phyloP scores from a whole-genome alignment of 352 stramenopile genomes.

The Poterioochromonas sp. region DNA sequence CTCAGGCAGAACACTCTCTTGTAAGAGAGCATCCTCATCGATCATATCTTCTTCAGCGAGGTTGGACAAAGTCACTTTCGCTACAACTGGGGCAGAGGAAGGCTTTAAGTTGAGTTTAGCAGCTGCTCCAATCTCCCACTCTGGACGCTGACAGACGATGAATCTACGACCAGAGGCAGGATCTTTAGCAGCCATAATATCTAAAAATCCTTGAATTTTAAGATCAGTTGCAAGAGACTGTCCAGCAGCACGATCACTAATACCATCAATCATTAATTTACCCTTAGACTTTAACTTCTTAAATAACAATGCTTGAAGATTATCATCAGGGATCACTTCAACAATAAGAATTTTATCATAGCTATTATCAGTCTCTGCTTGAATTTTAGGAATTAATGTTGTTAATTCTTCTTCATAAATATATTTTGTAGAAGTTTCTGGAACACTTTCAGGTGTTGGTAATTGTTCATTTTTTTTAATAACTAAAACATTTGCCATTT shows the following conservation, averaged over 20 bases:
- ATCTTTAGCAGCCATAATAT: slow-evolving; percentile 30
- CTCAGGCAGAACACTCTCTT: background rate
- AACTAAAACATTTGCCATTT: too few relatives aligned
- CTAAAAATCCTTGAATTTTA: slow-evolving; percentile 21
- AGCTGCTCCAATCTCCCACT: background rate
- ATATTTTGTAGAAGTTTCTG: too few relatives aligned
- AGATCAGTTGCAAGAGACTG: background rate
- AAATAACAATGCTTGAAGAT: background rate
- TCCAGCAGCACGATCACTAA: background rate
- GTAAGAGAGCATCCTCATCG: slow-evolving; percentile 14
- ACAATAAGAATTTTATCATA: background rate
- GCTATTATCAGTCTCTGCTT: too few relatives aligned
- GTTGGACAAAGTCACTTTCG: background rate
- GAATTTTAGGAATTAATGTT: too few relatives aligned
- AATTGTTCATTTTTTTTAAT: too few relatives aligned
- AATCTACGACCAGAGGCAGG: background rate
- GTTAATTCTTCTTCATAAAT: too few relatives aligned
- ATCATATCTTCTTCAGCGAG: slow-evolving; percentile 21
- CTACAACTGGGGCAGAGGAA: background rate
- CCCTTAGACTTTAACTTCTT: background rate
- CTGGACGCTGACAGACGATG: slow-evolving; percentile 3
- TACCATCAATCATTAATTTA: slow-evolving; percentile 4
- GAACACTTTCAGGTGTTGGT: too few relatives aligned
- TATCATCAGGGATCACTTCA: background rate
- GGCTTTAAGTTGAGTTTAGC: background rate